Base-by-base conservation (phyloP, 2,329 filamentous ascomycete genomes). In the Neofusicoccum umdonicola region DNA sequence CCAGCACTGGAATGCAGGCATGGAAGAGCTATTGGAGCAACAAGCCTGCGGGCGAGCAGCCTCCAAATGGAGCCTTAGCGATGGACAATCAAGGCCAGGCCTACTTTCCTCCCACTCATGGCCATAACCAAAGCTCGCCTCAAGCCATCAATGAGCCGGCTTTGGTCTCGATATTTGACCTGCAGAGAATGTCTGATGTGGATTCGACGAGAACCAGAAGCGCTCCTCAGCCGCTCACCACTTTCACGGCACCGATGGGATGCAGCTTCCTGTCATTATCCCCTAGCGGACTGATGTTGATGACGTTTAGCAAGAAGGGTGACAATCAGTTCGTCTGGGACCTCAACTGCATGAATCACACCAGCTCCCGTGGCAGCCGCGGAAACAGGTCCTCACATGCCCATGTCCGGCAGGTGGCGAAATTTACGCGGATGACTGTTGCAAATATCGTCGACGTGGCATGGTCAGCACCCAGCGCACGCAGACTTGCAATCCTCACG, bases 341-440 rank as follows among this genome's bases (percentile, higher is more conserved):
- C 74, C 77, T 95, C 65, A 85, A 92, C 78, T 77, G 81, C n/a
- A 77, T 81, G 51, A 81, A 78, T 13, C 82, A 84, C 45, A 65
- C 48, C 22, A 60, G 47, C 44, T 60, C 63, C 37, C 83, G 80
- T 45, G 76, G 73, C 66, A 68, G 70, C 2, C 73, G 74, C 35
- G 79, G 79, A 6, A 79, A 79, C 3, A 54, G 62, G 17, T 65
- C 63, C 8, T 50, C 54, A 12, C 54, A 65, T 3, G 45, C 54
- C 11, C 76, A 80, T 65, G 91, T 97, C 37, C 89, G 93, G 54
- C 92, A 97, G 74, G 84, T 97, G 66, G 92, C 93, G 7, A 88
- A 93, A 66, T 97, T 96, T 73, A 91, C 92, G 19, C 88, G 95
- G 45, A 90, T 97, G 86, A 98, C 94, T 1, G 90, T 94, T 56